phyloP scores from a whole-genome alignment of 345 rosid species.

The Dipteronia dyeriana region DNA sequence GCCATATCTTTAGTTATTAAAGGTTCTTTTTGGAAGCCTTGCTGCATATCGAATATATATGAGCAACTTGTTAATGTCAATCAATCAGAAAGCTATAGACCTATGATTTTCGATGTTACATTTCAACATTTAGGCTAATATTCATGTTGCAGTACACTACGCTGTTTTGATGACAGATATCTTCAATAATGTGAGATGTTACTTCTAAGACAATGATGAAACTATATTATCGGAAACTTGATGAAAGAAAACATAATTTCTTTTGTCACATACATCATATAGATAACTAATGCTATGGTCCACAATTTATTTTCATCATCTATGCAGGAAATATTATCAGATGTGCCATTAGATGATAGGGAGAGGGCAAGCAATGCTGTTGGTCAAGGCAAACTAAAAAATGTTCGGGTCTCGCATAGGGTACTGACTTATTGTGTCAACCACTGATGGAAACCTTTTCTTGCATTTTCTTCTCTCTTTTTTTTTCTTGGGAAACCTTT shows the following conservation, averaged over 20 bases:
- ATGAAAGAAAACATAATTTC: constrained; percentile 1
- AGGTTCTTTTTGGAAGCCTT: background rate
- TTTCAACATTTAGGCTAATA: background rate
- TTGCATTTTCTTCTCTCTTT: background rate
- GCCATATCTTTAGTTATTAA: background rate
- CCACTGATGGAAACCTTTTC: constrained; percentile 6
- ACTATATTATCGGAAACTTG: background rate
- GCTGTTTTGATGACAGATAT: background rate
- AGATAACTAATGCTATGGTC: constrained; percentile 14
- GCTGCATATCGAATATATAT: background rate
- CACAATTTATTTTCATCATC: background rate
- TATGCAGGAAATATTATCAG: constrained; percentile 86
- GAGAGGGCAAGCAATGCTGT: constrained; percentile 36
- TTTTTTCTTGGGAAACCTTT: constrained; percentile 3
- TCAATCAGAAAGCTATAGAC: background rate
- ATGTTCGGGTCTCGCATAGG: constrained; percentile 62
- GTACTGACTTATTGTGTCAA: constrained; percentile 37
- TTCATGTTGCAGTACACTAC: background rate
- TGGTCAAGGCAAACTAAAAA: constrained; percentile 54
- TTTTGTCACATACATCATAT: constrained; percentile 1
- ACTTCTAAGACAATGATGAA: background rate
- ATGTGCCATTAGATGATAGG: constrained; percentile 83
- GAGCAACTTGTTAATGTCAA: background rate
- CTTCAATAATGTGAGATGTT: background rate
- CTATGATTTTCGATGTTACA: background rate